Percentiles rank a stretch among this genome's conserved stretches.
Evolutionary conservation across 805 yeast species (phyloP).

Genomic region (Pichia phayaonensis): DNA sequence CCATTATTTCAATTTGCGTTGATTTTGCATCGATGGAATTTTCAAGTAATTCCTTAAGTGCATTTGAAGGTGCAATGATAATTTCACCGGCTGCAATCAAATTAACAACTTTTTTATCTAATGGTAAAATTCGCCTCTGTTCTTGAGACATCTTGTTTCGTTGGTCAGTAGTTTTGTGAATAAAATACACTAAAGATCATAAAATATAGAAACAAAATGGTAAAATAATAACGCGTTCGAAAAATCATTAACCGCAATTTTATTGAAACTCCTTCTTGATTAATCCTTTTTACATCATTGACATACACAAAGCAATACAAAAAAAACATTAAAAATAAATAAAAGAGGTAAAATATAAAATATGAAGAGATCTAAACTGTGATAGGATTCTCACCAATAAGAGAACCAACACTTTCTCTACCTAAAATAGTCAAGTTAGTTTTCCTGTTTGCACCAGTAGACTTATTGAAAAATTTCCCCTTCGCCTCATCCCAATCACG

Average conservation of each 20-base stretch:
- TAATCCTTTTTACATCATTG: background rate
- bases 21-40: conserved; percentile 86
- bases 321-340: no score
- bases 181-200: background rate
- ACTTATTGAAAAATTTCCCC: conserved; percentile 37
- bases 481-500: conserved; percentile 41
- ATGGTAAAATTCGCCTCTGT: conserved; percentile 22
- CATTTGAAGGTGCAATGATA: conserved; percentile 88
- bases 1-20: conserved; percentile 64
- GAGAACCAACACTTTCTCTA: conserved; percentile 15
- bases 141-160: background rate
- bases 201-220: no score
- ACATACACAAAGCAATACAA: background rate
- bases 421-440: conserved; percentile 13
- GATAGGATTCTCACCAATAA: conserved; percentile 9
- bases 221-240: background rate
- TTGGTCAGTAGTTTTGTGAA: background rate
- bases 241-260: background rate
- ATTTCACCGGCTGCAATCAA: conserved; percentile 97
- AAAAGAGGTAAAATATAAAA: background rate
- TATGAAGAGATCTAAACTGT: background rate
- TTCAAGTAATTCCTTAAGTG: conserved; percentile 86
- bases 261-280: background rate
- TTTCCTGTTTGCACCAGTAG: conserved; percentile 21
- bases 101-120: conserved; percentile 71